These are phyloP conservation scores for Raffaelea ambrosiae DNA, from an alignment of 2,329 filamentous ascomycete genomes.

Conservation along the genomic window DNA sequence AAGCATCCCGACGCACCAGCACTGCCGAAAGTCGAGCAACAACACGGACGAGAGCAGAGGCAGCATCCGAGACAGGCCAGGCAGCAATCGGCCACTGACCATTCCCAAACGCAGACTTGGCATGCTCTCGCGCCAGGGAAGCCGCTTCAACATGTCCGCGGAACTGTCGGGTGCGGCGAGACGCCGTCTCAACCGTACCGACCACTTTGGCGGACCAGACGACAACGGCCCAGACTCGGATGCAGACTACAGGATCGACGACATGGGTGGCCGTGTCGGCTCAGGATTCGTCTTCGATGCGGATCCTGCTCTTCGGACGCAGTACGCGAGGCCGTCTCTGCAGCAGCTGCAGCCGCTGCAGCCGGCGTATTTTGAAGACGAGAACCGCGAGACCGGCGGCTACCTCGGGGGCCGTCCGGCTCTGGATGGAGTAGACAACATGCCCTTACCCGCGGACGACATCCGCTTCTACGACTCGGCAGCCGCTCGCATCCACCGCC, in stretches of 20 bases:
- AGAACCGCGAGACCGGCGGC: too few relatives aligned
- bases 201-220: conserved; percentile 4
- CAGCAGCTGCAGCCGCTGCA: too few relatives aligned
- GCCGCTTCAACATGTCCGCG: conserved; percentile 3
- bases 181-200: conserved; percentile 4
- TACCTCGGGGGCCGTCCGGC: too few relatives aligned
- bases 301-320: background rate
- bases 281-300: background rate
- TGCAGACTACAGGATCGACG: background rate
- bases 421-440: too few relatives aligned
- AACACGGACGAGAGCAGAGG: conserved; percentile 18
- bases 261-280: background rate
- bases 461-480: too few relatives aligned
- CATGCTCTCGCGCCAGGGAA: background rate
- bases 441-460: too few relatives aligned
- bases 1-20: background rate
- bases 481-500: too few relatives aligned
- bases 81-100: conserved; percentile 19
- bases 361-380: too few relatives aligned
- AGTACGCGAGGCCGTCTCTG: background rate
- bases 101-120: conserved; percentile 25
- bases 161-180: background rate
- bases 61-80: conserved; percentile 15
- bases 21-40: conserved; percentile 11
- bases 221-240: background rate